Evolutionary conservation across 2,329 filamentous ascomycete species (phyloP).

Genomic region (Phaeophleospora eucalypticola): DNA sequence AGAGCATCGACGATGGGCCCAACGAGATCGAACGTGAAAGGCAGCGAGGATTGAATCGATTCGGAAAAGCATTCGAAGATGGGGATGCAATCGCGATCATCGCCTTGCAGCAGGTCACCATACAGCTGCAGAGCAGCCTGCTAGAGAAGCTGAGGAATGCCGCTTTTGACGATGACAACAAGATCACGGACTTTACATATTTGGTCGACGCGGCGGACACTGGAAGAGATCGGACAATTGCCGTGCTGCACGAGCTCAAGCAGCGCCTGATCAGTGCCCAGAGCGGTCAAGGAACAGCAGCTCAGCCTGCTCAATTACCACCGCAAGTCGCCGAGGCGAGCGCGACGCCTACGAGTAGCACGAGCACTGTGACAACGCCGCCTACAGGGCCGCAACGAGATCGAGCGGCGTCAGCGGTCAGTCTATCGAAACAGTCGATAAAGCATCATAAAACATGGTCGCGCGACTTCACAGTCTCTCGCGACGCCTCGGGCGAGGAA

Average conservation of each 20-base stretch:
- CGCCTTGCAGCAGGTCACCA: slow-evolving; percentile 30
- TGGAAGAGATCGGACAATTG: slow-evolving; percentile 30
- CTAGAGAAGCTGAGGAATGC: slow-evolving; percentile 30
- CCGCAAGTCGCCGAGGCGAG: neutral
- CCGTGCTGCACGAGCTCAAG: slow-evolving; percentile 27
- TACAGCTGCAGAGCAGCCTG: slow-evolving; percentile 29
- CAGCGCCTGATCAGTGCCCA: slow-evolving; percentile 25
- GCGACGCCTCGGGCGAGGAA: slow-evolving; percentile 24
- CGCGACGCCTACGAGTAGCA: slow-evolving; percentile 15
- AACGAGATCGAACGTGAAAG: slow-evolving; percentile 33
- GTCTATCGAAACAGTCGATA: slow-evolving; percentile 1
- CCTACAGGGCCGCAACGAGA: neutral
- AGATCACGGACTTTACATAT: slow-evolving; percentile 26
- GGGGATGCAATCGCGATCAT: slow-evolving; percentile 32
- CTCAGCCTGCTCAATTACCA: neutral
- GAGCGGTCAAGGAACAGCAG: neutral
- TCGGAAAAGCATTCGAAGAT: slow-evolving; percentile 29
- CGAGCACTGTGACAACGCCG: slow-evolving; percentile 7
- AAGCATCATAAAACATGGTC: slow-evolving; percentile 19
- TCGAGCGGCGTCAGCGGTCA: slow-evolving; percentile 5
- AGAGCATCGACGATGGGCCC: slow-evolving; percentile 29
- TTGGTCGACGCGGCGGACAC: slow-evolving; percentile 31
- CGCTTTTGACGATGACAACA: slow-evolving; percentile 27
- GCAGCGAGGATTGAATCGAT: slow-evolving; percentile 27
- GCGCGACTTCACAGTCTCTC: slow-evolving; percentile 18